Percentiles rank a stretch among this genome's conserved stretches.
Evolutionary conservation across 2,329 filamentous ascomycete genomes (phyloP).

Genomic region (Blumeriella jaapii): DNA sequence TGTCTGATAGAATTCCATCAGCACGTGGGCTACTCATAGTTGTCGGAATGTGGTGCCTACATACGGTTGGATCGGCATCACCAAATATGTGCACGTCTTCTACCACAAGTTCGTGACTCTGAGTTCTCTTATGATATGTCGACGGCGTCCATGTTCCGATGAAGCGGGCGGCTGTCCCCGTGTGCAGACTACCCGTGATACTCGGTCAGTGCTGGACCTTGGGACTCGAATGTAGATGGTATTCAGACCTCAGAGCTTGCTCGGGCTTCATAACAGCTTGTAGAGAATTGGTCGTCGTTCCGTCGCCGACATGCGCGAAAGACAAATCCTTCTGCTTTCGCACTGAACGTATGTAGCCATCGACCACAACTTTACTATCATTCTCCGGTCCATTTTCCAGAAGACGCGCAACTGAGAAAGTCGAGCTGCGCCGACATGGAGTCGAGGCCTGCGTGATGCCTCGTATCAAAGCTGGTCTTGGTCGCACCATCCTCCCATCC

Average conservation of each 20-base stretch:
- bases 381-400: constrained; percentile 39
- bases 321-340: constrained; percentile 74
- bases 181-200: constrained; percentile 51
- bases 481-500: constrained; percentile 3
- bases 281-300: constrained; percentile 65
- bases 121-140: constrained; percentile 54
- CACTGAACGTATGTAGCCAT: constrained; percentile 75
- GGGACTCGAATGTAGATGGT: constrained; percentile 2
- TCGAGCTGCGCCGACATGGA: constrained; percentile 17
- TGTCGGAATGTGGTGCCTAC: constrained; percentile 25
- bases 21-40: constrained; percentile 6
- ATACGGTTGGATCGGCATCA: constrained; percentile 65
- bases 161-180: constrained; percentile 69
- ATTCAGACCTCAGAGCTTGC: constrained; percentile 21
- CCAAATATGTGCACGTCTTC: constrained; percentile 59
- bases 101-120: constrained; percentile 74
- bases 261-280: constrained; percentile 38
- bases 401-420: constrained; percentile 40
- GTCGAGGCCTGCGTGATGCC: constrained; percentile 1
- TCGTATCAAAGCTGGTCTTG: not conserved
- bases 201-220: constrained; percentile 7
- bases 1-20: constrained; percentile 40
- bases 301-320: constrained; percentile 81
- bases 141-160: constrained; percentile 67
- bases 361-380: constrained; percentile 44